A percentile compares a stretch with the other conserved stretches of the same genome.
Evolutionary conservation across 2,329 filamentous ascomycete species (phyloP).

Genomic region (Pseudogymnoascus sp.): DNA sequence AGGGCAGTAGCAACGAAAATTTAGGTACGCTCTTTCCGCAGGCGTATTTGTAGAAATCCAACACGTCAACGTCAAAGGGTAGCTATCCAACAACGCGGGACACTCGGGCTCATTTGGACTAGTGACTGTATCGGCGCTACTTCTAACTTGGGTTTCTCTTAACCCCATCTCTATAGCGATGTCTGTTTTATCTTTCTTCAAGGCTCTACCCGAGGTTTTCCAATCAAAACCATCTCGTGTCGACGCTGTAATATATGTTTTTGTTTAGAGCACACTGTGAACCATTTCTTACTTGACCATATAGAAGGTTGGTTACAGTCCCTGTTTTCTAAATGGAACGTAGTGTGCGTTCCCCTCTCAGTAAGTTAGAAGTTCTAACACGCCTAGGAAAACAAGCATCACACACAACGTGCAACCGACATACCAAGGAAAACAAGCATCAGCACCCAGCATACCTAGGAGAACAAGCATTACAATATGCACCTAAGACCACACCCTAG

Average conservation of each 20-base stretch:
- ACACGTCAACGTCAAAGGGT: neutral
- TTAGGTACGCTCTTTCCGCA: neutral
- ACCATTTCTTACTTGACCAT: neutral
- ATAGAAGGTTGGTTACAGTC: neutral
- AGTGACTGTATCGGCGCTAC: too few species aligned
- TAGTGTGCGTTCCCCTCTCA: neutral
- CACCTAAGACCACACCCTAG: neutral
- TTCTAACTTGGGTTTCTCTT: neutral
- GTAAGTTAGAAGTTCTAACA: neutral
- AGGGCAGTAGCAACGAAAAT: neutral
- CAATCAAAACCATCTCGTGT: neutral
- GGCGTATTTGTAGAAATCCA: neutral
- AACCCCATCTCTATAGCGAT: neutral
- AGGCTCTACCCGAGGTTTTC: neutral
- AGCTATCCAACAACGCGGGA: too few species aligned
- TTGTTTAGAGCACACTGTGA: neutral
- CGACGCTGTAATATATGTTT: neutral
- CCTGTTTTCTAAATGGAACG: neutral
- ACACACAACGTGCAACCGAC: too few species aligned
- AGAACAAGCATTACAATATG: neutral
- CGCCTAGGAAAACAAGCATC: neutral
- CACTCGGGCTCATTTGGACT: too few species aligned
- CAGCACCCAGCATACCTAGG: too few species aligned
- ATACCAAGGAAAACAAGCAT: too few species aligned
- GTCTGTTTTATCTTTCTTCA: neutral